Percentiles rank a stretch among this genome's conserved stretches.
Conservation (phyloP, 108 stramenopile species). For the Nannochloropsis gaditana region DNA sequence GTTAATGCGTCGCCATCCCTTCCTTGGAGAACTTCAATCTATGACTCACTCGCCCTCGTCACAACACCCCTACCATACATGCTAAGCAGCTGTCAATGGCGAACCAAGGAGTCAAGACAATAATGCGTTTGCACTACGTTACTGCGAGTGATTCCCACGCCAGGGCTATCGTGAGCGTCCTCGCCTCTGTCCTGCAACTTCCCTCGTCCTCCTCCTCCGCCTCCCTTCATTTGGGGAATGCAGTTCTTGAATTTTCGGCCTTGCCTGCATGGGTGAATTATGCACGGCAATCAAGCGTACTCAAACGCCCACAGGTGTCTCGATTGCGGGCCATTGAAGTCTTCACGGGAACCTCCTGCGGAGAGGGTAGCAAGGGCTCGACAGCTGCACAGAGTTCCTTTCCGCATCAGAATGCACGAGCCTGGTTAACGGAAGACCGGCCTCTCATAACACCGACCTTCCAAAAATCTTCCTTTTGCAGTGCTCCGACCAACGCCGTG, state of each 20-base stretch:
- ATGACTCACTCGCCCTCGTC: too few relatives aligned
- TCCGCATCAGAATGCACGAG: constrained; percentile 14
- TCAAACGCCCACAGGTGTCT: not conserved
- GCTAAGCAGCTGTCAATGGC: too few relatives aligned
- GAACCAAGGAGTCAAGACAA: not conserved
- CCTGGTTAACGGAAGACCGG: not conserved
- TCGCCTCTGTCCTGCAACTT: not conserved
- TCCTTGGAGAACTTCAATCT: too few relatives aligned
- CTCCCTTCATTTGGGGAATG: not conserved
- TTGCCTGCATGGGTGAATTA: not conserved
- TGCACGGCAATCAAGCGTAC: not conserved
- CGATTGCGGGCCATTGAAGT: not conserved
- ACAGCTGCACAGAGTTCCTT: not conserved
- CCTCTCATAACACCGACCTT: not conserved
- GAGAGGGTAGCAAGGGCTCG: not conserved
- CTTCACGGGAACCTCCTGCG: not conserved
- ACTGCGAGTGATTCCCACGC: not conserved
- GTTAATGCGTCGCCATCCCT: too few relatives aligned
- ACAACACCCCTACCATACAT: too few relatives aligned
- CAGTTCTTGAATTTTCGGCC: not conserved
- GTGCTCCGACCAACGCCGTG: not conserved
- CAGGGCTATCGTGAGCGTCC: not conserved
- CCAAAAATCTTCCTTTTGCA: not conserved
- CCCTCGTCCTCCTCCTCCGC: not conserved
- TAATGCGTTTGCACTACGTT: not conserved